A percentile compares a stretch with the other conserved stretches of the same genome.
Conservation (phyloP, 208 protist species). For the Acanthamoeba polyphaga region DNA sequence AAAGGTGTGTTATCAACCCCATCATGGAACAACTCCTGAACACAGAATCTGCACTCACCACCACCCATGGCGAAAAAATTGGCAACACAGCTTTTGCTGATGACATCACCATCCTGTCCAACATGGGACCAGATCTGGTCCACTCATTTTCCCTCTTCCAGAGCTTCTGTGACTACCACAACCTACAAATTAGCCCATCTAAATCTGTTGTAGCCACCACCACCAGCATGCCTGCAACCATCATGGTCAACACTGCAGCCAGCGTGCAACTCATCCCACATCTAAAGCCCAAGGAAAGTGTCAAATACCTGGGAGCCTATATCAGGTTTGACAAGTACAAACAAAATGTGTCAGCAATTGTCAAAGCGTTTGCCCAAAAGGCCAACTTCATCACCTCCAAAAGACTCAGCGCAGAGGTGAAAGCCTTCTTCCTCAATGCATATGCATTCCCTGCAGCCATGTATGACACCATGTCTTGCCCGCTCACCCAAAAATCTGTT, state of each 20-base stretch:
- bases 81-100: background rate
- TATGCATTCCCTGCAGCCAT: background rate
- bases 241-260: background rate
- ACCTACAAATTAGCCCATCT: background rate
- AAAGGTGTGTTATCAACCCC: background rate
- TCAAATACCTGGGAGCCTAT: background rate
- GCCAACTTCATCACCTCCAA: too few species aligned
- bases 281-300: background rate
- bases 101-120: background rate
- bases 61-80: background rate
- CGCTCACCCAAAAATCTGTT: background rate
- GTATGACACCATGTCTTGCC: background rate
- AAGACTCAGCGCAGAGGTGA: too few species aligned
- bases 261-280: background rate
- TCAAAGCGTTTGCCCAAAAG: too few species aligned
- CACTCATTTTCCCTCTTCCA: background rate
- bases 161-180: background rate
- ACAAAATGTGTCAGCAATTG: too few species aligned
- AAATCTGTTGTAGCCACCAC: background rate
- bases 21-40: background rate
- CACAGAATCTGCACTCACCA: background rate
- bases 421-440: too few species aligned
- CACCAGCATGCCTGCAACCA: background rate
- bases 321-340: too few species aligned
- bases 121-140: background rate